Evolutionary conservation across 2,329 filamentous ascomycete species (phyloP).

Genomic region (Fusarium bactridioides): DNA sequence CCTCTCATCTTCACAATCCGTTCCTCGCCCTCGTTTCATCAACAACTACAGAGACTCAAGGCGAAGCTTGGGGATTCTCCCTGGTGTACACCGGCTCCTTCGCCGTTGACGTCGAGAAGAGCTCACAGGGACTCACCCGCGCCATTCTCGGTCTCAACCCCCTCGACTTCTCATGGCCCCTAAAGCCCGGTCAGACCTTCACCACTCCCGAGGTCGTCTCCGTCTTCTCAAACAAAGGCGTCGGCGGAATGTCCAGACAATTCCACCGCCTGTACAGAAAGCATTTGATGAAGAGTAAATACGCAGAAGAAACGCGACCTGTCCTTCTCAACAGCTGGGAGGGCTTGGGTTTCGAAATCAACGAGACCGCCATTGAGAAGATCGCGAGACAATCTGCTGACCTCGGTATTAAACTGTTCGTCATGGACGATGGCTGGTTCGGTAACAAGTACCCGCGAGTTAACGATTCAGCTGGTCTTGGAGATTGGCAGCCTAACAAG

Average conservation of each 20-base stretch:
- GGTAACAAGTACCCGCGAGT: conserved; percentile 65
- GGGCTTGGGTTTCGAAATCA: conserved; percentile 65
- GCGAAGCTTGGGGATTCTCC: conserved; percentile 71
- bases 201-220: conserved; percentile 69
- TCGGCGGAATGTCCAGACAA: conserved; percentile 69
- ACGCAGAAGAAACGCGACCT: conserved; percentile 60
- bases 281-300: conserved; percentile 66
- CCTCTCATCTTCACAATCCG: conserved; percentile 70
- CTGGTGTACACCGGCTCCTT: conserved; percentile 72
- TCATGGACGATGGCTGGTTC: conserved; percentile 74
- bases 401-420: conserved; percentile 68
- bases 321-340: conserved; percentile 73
- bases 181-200: conserved; percentile 64
- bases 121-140: conserved; percentile 68
- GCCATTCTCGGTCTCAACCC: conserved; percentile 68
- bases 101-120: conserved; percentile 65
- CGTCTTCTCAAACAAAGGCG: conserved; percentile 65
- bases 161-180: conserved; percentile 64
- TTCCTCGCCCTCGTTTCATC: conserved; percentile 67
- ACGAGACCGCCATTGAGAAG: conserved; percentile 61
- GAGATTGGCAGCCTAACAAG: conserved; percentile 69
- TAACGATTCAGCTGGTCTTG: conserved; percentile 65
- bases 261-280: conserved; percentile 69
- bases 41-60: conserved; percentile 65
- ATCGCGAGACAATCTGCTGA: conserved; percentile 65